phyloP scores from a whole-genome alignment of 2,329 filamentous ascomycete species.

The Niveomyces coronatus region DNA sequence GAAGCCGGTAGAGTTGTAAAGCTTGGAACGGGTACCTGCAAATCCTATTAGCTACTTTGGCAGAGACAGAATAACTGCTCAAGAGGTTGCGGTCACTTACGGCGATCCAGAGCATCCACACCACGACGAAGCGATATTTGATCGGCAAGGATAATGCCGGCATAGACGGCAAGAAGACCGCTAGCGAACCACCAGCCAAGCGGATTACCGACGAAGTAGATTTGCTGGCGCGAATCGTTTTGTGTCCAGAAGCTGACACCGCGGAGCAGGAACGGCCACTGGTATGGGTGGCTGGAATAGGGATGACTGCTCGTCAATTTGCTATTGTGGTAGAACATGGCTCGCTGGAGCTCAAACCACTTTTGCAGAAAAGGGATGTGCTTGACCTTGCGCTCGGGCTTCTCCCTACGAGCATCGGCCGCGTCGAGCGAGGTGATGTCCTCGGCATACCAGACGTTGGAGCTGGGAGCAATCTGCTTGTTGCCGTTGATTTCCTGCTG shows the following conservation, averaged over 20 bases:
- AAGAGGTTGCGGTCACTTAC: conserved; percentile 46
- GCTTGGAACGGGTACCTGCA: conserved; percentile 73
- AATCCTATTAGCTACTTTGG: neutral
- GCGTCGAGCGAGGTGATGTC: conserved; percentile 71
- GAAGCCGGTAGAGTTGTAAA: conserved; percentile 98
- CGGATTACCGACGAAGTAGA: conserved; percentile 97
- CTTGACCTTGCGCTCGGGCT: conserved; percentile 71
- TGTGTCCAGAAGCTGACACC: conserved; percentile 99
- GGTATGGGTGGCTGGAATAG: conserved; percentile 87
- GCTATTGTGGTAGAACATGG: conserved; percentile 99
- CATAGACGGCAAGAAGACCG: conserved; percentile 85
- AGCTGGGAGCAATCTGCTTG: conserved; percentile 82
- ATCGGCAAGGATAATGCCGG: conserved; percentile 82
- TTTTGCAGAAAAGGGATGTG: conserved; percentile 80
- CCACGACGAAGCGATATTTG: conserved; percentile 89
- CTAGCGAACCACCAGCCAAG: conserved; percentile 96
- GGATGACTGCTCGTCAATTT: conserved; percentile 94
- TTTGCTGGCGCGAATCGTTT: conserved; percentile 87
- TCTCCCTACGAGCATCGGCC: conserved; percentile 64
- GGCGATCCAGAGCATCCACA: conserved; percentile 83
- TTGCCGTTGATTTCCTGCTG: conserved; percentile 99
- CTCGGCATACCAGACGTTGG: conserved; percentile 91
- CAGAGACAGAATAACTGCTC: neutral
- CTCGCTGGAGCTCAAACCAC: conserved; percentile 91
- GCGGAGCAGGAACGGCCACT: conserved; percentile 94